Conservation (phyloP, 352 stramenopile species). For the Phytophthora megakarya region DNA sequence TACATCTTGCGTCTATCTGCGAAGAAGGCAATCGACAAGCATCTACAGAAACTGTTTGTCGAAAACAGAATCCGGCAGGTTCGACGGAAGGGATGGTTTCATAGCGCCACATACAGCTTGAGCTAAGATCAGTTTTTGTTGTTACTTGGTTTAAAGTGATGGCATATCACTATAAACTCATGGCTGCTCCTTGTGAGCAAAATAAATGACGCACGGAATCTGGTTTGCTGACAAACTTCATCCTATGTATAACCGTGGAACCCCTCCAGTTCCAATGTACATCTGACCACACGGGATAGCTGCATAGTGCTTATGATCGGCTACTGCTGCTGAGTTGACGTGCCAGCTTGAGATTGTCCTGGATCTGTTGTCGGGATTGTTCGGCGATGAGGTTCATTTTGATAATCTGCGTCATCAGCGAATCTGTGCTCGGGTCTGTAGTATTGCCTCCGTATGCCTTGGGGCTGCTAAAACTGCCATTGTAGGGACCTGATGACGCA, state of each 20-base stretch:
- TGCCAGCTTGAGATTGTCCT: conserved; percentile 63
- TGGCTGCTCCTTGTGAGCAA: conserved; percentile 20
- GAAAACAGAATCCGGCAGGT: conserved; percentile 44
- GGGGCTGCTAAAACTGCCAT: conserved; percentile 21
- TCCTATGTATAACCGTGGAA: conserved; percentile 30
- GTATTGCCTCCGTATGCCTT: conserved; percentile 14
- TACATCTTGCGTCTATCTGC: conserved; percentile 59
- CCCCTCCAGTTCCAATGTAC: conserved; percentile 33
- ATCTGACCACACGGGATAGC: conserved; percentile 39
- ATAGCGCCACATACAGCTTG: conserved; percentile 41
- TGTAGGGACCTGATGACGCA: conserved; percentile 10
- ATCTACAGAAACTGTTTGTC: conserved; percentile 64
- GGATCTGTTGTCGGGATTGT: conserved; percentile 62
- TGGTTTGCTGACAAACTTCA: conserved; percentile 23
- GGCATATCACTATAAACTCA: no score
- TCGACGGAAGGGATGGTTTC: conserved; percentile 31
- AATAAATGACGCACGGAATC: conserved; percentile 36
- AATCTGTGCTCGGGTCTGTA: conserved; percentile 43
- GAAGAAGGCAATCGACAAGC: conserved; percentile 58
- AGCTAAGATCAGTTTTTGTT: no score
- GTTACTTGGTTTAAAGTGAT: no score
- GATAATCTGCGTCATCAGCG: conserved; percentile 73
- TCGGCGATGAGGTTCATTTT: conserved; percentile 81
- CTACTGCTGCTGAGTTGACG: conserved; percentile 40
- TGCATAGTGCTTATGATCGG: conserved; percentile 22